phyloP scores from a whole-genome alignment of 2,329 filamentous ascomycete genomes.

The Berkeleyomyces basicola region DNA sequence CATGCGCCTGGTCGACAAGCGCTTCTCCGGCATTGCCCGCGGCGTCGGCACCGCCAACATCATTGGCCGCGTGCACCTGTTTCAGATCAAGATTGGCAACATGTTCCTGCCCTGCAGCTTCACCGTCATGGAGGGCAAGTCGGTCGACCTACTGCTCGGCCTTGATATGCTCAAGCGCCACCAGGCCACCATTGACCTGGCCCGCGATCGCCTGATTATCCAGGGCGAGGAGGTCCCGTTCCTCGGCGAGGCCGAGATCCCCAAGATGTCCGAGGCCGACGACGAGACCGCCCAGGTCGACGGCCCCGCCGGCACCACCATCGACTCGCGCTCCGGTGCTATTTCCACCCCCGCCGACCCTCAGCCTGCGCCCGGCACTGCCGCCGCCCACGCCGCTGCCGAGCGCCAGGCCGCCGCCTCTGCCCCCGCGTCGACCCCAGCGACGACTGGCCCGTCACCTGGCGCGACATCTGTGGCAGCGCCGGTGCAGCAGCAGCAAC shows the following conservation, averaged over 20 bases:
- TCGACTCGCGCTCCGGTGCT: constrained; percentile 69
- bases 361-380: constrained; percentile 16
- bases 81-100: constrained; percentile 81
- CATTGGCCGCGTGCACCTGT: constrained; percentile 85
- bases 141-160: constrained; percentile 81
- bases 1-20: constrained; percentile 84
- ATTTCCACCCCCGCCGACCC: constrained; percentile 27
- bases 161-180: constrained; percentile 95
- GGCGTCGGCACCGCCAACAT: constrained; percentile 92
- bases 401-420: constrained; percentile 13
- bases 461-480: constrained; percentile 18
- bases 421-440: constrained; percentile 15
- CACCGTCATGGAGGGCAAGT: constrained; percentile 98
- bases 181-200: constrained; percentile 80
- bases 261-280: constrained; percentile 61
- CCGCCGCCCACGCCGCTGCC: constrained; percentile 4
- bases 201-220: constrained; percentile 71
- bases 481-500: constrained; percentile 16
- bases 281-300: constrained; percentile 62
- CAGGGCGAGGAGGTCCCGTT: constrained; percentile 80
- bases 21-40: constrained; percentile 80
- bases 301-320: constrained; percentile 75
- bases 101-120: constrained; percentile 86
- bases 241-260: constrained; percentile 82
- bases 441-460: constrained; percentile 16